These are phyloP conservation scores for Phytopythium vexans DNA, from an alignment of 352 stramenopile species.

Conservation along the genomic window DNA sequence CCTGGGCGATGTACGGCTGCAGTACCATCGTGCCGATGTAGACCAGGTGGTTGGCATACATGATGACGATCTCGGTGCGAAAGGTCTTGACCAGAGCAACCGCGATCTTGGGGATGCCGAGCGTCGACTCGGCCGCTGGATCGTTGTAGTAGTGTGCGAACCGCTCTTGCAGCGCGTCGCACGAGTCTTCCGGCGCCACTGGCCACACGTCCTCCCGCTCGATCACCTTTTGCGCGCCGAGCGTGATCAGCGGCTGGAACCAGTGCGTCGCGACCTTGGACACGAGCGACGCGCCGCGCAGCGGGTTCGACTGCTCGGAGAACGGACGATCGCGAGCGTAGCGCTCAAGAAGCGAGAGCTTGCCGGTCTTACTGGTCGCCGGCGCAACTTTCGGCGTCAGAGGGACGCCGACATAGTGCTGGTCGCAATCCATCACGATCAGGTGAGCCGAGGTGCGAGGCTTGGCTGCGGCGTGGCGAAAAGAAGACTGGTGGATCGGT, in stretches of 20 bases:
- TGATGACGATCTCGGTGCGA: slow-evolving; percentile 9
- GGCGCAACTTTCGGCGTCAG: too few relatives aligned
- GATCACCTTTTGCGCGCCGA: slow-evolving; percentile 18
- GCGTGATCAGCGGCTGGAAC: slow-evolving; percentile 28
- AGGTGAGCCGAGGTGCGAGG: too few relatives aligned
- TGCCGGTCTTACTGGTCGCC: too few relatives aligned
- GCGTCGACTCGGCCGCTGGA: slow-evolving; percentile 11
- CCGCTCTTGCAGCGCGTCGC: slow-evolving; percentile 5
- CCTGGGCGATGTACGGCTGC: slow-evolving; percentile 17
- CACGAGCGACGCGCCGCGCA: slow-evolving; percentile 17
- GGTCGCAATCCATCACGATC: too few relatives aligned
- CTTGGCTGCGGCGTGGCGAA: too few relatives aligned
- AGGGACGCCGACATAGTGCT: too few relatives aligned
- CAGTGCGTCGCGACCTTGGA: slow-evolving; percentile 22
- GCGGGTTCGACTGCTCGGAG: slow-evolving; percentile 14
- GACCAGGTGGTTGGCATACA: slow-evolving; percentile 16
- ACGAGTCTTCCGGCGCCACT: slow-evolving; percentile 17
- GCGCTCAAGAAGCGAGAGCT: too few relatives aligned
- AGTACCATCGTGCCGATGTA: slow-evolving; percentile 22
- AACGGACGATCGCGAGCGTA: too few relatives aligned
- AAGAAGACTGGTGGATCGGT: too few relatives aligned
- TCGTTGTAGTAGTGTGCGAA: slow-evolving; percentile 12
- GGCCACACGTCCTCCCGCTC: slow-evolving; percentile 21
- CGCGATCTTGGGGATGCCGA: slow-evolving; percentile 10
- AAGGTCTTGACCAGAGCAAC: slow-evolving; percentile 17